Percentiles rank a stretch among this genome's conserved stretches.
These are phyloP conservation scores for Alopecurus myosuroides DNA, from an alignment of 176 grass and related monocot species.

Conservation along the genomic window DNA sequence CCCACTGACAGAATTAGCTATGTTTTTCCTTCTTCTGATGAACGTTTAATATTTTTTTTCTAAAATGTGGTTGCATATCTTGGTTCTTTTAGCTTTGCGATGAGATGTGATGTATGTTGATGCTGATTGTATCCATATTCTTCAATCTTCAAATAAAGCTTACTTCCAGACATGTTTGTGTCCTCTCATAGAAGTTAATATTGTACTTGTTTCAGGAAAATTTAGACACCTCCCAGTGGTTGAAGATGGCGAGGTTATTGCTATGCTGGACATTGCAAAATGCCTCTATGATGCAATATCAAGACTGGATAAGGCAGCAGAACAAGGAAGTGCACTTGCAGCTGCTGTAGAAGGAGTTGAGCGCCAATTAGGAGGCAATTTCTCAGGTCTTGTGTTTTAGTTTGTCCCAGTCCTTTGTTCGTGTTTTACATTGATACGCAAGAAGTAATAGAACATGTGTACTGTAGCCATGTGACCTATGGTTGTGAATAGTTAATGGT, in stretches of 20 bases:
- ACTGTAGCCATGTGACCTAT: neutral
- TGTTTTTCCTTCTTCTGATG: neutral
- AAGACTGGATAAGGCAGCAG: conserved; percentile 86
- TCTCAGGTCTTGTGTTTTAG: conserved; percentile 42
- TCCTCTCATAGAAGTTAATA: neutral
- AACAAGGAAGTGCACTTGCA: conserved; percentile 73
- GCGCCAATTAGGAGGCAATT: conserved; percentile 48
- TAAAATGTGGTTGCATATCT: neutral
- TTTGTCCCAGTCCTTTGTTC: neutral
- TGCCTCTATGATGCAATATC: conserved; percentile 99
- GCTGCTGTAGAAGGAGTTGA: conserved; percentile 90
- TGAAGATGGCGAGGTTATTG: conserved; percentile 95
- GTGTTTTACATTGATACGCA: conserved; percentile 6
- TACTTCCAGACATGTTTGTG: conserved; percentile 1
- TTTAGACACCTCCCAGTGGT: conserved; percentile 99
- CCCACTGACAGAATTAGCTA: neutral
- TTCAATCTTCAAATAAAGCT: conserved; percentile 9
- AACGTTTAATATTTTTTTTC: neutral
- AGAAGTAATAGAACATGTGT: conserved; percentile 2
- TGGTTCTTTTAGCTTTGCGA: neutral
- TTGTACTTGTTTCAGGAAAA: conserved; percentile 60
- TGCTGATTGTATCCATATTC: conserved; percentile 7
- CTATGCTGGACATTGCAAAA: conserved; percentile 92
- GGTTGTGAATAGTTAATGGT: neutral
- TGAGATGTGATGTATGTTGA: neutral